Base-by-base conservation (phyloP, 2,329 filamentous ascomycete species). In the Cadophora sp. region DNA sequence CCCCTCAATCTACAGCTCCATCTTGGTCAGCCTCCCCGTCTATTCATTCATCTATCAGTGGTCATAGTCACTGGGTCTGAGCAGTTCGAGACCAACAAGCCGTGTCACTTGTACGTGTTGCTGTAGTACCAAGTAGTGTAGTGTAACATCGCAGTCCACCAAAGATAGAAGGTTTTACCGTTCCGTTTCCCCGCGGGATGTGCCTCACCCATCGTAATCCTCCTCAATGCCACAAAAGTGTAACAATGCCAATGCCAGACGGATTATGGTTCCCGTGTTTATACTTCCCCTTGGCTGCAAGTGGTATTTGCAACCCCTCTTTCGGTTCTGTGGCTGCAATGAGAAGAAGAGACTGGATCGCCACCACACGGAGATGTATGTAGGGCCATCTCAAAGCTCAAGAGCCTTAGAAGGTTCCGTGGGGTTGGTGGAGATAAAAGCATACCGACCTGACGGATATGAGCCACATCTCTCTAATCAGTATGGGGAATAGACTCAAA, bases 141-240 rank as follows among this genome's bases (percentile, higher is more conserved):
- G 36, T 9, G 11, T 33, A 16, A 5, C 24, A 30, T n/a, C 50
- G 16, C 50, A n/a, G 8, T n/a, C n/a, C 50, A 9, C 27, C 50
- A n/a, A n/a, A 9, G 16, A 39, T 53, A 53, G 50, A 30, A 53
- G 14, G 24, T 62, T 48, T 39, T 50, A n/a, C 43, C 50, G 30
- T 51, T 62, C 60, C 60, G 27, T 62, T 62, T 30, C 60, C 60
- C 60, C 60, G 60, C 36, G 2, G 8, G 36, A 39, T 2, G 36
- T 13, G 7, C 36, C 4, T 39, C 8, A 39, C 36, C 36, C 7
- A 11, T 39, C 36, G 36, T 39, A 39, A 39, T 30, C n/a, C n/a
- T n/a, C n/a, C n/a, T n/a, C n/a, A n/a, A n/a, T n/a, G n/a, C n/a
- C n/a, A n/a, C n/a, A n/a, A n/a, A 30, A 6, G 4, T 30, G 27